These are phyloP conservation scores for Puccinia novopanici DNA, from an alignment of 1,284 basidiomycete genomes.

Conservation along the genomic window DNA sequence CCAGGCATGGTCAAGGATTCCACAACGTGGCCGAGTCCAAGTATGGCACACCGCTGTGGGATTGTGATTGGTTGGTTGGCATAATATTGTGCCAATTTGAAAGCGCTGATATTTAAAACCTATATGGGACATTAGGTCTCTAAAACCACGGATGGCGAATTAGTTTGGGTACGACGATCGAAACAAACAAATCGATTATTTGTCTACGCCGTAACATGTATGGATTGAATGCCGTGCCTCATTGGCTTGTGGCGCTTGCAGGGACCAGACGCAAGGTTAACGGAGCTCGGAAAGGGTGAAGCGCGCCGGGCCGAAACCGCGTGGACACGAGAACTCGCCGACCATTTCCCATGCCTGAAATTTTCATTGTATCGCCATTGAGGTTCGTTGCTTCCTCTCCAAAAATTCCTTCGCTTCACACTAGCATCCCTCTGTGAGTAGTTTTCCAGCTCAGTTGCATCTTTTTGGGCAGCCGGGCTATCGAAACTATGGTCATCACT, in stretches of 20 bases:
- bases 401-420: no score
- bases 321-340: conserved; percentile 38
- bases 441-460: background rate
- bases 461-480: conserved; percentile 15
- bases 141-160: conserved; percentile 29
- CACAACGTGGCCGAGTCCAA: conserved; percentile 72
- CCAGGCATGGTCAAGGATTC: conserved; percentile 72
- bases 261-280: conserved; percentile 46
- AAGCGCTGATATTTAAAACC: background rate
- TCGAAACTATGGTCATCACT: conserved; percentile 47
- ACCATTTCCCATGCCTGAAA: conserved; percentile 15
- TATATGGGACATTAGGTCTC: conserved; percentile 32
- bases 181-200: background rate
- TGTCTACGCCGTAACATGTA: background rate
- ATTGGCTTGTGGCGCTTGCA: background rate
- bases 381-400: conserved; percentile 7
- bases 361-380: conserved; percentile 39
- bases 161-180: conserved; percentile 25
- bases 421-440: no score
- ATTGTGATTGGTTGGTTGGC: conserved; percentile 53
- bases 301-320: conserved; percentile 1
- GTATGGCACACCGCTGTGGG: conserved; percentile 65
- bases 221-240: background rate
- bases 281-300: conserved; percentile 14
- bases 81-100: background rate